These are phyloP conservation scores for Lactifluus rugatus DNA, from an alignment of 768 basidiomycete genomes.

Conservation along the genomic window DNA sequence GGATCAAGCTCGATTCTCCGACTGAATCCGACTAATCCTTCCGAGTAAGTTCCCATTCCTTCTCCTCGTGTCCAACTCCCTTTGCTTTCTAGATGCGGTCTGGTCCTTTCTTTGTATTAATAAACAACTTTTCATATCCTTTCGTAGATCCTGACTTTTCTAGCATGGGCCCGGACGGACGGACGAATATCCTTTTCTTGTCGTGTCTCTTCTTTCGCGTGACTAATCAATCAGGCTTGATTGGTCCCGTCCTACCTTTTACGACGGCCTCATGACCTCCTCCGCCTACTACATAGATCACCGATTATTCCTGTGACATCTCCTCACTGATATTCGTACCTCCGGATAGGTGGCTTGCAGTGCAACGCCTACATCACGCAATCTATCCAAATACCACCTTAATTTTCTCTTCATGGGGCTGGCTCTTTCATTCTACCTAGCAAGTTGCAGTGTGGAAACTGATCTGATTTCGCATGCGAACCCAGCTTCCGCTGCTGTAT, in stretches of 20 bases:
- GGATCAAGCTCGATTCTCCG: slow-evolving; percentile 11
- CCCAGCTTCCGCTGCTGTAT: background rate
- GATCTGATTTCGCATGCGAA: background rate
- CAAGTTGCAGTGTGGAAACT: background rate
- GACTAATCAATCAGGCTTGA: background rate
- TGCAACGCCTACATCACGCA: background rate
- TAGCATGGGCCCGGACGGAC: background rate
- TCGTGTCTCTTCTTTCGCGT: background rate
- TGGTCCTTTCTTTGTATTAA: background rate
- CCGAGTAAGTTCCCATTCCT: background rate
- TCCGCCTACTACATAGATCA: background rate
- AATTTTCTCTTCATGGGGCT: background rate
- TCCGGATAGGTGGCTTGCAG: background rate
- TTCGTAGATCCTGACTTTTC: background rate
- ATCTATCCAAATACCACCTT: background rate
- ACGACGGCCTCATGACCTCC: slow-evolving; percentile 2
- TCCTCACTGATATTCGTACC: background rate
- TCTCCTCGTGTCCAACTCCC: background rate
- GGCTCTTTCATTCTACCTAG: background rate
- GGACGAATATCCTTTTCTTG: background rate
- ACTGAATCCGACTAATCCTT: background rate
- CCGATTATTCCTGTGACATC: background rate
- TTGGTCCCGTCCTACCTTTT: background rate
- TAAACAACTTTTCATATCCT: background rate
- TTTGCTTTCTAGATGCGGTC: background rate